Conservation (phyloP, 306 rosid species). For the Echinosophora koreensis region DNA sequence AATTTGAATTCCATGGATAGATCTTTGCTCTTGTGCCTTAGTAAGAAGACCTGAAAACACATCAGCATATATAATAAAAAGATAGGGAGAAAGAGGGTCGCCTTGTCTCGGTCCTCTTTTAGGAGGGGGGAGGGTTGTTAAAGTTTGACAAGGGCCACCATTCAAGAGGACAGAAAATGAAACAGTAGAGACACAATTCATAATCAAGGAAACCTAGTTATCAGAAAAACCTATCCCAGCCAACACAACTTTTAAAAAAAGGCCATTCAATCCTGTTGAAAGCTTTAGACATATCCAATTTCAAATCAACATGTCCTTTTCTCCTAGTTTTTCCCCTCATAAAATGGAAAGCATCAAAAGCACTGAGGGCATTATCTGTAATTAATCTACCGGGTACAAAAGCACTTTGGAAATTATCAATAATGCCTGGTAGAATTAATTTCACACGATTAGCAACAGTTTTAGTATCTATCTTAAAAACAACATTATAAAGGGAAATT, state of each 20-base stretch:
- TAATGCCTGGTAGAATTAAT: not conserved
- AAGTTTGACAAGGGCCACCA: not conserved
- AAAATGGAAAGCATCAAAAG: not conserved
- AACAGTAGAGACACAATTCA: not conserved
- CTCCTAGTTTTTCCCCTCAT: not conserved
- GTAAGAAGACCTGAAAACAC: not conserved
- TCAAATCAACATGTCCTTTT: not conserved
- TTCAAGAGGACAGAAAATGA: not conserved
- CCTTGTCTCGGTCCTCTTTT: not conserved
- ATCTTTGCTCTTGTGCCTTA: not conserved
- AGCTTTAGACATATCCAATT: not conserved
- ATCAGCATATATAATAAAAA: not conserved
- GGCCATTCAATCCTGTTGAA: not conserved
- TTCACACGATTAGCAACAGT: not conserved
- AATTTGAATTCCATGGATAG: not conserved
- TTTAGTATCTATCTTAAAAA: not conserved
- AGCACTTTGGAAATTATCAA: not conserved
- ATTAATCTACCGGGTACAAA: not conserved
- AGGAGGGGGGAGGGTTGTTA: rapidly evolving
- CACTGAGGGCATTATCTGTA: not conserved
- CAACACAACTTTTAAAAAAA: not conserved
- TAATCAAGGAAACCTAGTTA: not conserved
- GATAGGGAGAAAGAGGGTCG: not conserved
- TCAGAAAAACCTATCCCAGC: not conserved
- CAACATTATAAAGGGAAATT: not conserved